A percentile compares a stretch with the other conserved stretches of the same genome.
Conservation (phyloP, 768 basidiomycete genomes). For the Mycena pura region DNA sequence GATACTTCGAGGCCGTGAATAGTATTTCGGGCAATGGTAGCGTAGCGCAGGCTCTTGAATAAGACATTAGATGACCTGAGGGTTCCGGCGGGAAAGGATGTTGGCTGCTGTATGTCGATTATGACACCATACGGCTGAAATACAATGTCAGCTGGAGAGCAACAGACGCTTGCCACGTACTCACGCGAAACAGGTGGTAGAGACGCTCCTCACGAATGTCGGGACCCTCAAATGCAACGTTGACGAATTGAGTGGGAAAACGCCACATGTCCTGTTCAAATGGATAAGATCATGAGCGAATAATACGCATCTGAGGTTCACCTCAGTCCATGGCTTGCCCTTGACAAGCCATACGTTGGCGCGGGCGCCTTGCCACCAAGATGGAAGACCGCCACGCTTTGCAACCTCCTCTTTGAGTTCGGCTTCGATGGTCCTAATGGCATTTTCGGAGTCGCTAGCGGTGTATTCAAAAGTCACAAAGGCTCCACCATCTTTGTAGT, state of each 20-base stretch:
- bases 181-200: constrained; percentile 79
- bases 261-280: constrained; percentile 78
- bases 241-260: constrained; percentile 75
- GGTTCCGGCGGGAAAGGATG: constrained; percentile 67
- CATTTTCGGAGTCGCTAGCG: constrained; percentile 40
- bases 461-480: constrained; percentile 77
- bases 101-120: constrained; percentile 64
- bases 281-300: neutral
- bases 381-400: constrained; percentile 63
- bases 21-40: constrained; percentile 84
- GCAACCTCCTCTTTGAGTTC: constrained; percentile 51
- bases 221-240: constrained; percentile 88
- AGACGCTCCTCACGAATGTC: constrained; percentile 83
- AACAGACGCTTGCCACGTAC: constrained; percentile 32
- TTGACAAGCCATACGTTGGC: constrained; percentile 75
- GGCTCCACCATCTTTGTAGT: constrained; percentile 84
- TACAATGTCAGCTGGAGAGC: neutral
- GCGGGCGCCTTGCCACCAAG: constrained; percentile 62
- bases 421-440: constrained; percentile 55
- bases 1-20: constrained; percentile 64
- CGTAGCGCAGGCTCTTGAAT: constrained; percentile 69
- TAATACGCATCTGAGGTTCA: constrained; percentile 34
- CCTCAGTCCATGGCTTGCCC: constrained; percentile 85
- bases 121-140: constrained; percentile 84
- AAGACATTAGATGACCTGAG: constrained; percentile 69